Conservation (phyloP, 805 yeast genomes). For the Yamadazyma sp. region DNA sequence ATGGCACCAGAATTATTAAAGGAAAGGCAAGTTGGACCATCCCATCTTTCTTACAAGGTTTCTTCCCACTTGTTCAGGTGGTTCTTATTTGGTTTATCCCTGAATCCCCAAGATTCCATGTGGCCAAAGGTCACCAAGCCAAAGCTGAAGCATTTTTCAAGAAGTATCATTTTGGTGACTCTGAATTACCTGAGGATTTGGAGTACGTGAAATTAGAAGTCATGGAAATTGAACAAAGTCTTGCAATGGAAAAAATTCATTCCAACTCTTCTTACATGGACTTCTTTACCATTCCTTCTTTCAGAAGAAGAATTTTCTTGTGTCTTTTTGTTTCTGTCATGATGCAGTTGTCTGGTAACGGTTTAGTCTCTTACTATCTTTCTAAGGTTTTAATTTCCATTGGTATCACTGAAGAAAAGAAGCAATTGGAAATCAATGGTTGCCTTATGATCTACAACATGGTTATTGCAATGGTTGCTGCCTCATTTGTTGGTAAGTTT, state of each 20-base stretch:
- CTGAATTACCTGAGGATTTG: slow-evolving; percentile 12
- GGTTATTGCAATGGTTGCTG: slow-evolving; percentile 23
- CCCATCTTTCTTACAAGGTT: slow-evolving; percentile 52
- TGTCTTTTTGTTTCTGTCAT: slow-evolving; percentile 2
- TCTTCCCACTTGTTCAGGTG: slow-evolving; percentile 45
- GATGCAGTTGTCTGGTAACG: slow-evolving; percentile 44
- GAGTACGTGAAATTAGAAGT: slow-evolving; percentile 14
- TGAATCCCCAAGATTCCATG: slow-evolving; percentile 48
- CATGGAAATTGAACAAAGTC: slow-evolving; percentile 13
- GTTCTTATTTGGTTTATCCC: slow-evolving; percentile 39
- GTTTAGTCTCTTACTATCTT: slow-evolving; percentile 51
- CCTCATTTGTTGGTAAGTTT: slow-evolving; percentile 17
- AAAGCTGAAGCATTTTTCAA: slow-evolving; percentile 43
- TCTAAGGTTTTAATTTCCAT: slow-evolving; percentile 49
- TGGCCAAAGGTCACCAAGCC: slow-evolving; percentile 40
- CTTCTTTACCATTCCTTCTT: slow-evolving; percentile 2
- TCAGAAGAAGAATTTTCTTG: slow-evolving; percentile 11
- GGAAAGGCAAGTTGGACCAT: slow-evolving; percentile 35
- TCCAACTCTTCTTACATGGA: slow-evolving; percentile 7
- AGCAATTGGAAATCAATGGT: slow-evolving; percentile 51
- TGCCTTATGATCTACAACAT: slow-evolving; percentile 49
- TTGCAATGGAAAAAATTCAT: slow-evolving; percentile 13
- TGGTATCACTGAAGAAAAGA: slow-evolving; percentile 47
- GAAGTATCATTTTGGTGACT: slow-evolving; percentile 40
- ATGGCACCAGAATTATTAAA: slow-evolving; percentile 36